phyloP scores from a whole-genome alignment of 441 rosid genomes.

The Populus hybrid region DNA sequence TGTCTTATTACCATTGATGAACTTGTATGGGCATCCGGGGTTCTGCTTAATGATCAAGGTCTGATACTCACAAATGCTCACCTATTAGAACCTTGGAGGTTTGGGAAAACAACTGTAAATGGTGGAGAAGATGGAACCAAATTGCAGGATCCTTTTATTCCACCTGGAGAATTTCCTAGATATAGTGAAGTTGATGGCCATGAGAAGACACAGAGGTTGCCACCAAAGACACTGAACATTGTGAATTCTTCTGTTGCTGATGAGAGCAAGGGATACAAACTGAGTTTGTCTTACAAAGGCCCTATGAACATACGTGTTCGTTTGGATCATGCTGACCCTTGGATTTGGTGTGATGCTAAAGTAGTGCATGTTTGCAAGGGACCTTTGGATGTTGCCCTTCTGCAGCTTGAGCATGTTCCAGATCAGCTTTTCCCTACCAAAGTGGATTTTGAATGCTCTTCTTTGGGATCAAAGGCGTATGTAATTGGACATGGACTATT shows the following conservation, averaged over 20 bases:
- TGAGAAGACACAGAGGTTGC: constrained; percentile 23
- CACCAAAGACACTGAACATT: constrained; percentile 15
- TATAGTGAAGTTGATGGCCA: constrained; percentile 26
- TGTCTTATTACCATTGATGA: constrained; percentile 77
- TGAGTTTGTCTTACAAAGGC: constrained; percentile 35
- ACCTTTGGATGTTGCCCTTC: constrained; percentile 80
- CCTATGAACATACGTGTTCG: constrained; percentile 60
- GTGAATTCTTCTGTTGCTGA: constrained; percentile 26
- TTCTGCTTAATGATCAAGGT: constrained; percentile 78
- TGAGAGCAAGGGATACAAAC: constrained; percentile 31
- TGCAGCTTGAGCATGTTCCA: constrained; percentile 68
- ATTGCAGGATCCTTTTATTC: constrained; percentile 19
- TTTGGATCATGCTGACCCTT: constrained; percentile 60
- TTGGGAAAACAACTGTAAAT: constrained; percentile 59
- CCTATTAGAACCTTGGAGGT: constrained; percentile 95
- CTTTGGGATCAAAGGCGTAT: constrained; percentile 67
- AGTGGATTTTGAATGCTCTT: constrained; percentile 48
- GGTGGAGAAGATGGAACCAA: constrained; percentile 33
- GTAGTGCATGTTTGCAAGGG: constrained; percentile 71
- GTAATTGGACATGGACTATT: constrained; percentile 91
- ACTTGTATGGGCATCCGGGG: constrained; percentile 94
- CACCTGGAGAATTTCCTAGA: constrained; percentile 31
- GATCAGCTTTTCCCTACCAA: constrained; percentile 55
- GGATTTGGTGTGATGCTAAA: constrained; percentile 84
- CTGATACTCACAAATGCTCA: constrained; percentile 92